Evolutionary conservation across 768 basidiomycete species (phyloP).

Genomic region (Boletus insuetus): DNA sequence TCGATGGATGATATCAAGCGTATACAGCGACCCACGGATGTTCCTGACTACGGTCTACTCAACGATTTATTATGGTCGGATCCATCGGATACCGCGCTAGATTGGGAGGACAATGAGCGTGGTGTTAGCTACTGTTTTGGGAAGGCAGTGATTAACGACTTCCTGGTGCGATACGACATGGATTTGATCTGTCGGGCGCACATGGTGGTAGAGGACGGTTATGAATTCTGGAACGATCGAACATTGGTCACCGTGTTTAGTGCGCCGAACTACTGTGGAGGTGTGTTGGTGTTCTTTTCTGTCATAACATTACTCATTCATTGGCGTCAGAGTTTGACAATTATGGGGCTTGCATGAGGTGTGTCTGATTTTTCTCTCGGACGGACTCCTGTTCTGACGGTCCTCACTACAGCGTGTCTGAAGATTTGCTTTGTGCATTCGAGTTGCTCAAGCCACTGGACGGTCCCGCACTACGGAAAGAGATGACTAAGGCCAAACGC

Average conservation of each 20-base stretch:
- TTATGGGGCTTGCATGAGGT: slow-evolving; percentile 96
- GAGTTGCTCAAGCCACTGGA: slow-evolving; percentile 96
- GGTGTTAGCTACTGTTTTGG: slow-evolving; percentile 99
- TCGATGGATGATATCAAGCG: slow-evolving; percentile 99
- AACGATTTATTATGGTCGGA: slow-evolving; percentile 99
- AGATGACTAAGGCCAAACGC: slow-evolving; percentile 98
- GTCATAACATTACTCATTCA: slow-evolving; percentile 16
- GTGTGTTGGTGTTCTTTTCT: slow-evolving; percentile 47
- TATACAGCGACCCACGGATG: slow-evolving; percentile 96
- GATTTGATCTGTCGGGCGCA: slow-evolving; percentile 99
- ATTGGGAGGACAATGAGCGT: slow-evolving; percentile 99
- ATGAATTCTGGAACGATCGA: slow-evolving; percentile 99
- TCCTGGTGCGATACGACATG: slow-evolving; percentile 94
- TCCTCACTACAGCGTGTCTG: slow-evolving; percentile 68
- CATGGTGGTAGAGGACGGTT: slow-evolving; percentile 99
- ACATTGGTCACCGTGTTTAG: slow-evolving; percentile 98
- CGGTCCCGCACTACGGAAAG: slow-evolving; percentile 90
- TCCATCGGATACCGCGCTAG: slow-evolving; percentile 93
- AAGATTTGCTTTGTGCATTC: slow-evolving; percentile 96
- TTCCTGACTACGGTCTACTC: slow-evolving; percentile 95
- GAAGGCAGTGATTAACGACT: slow-evolving; percentile 95
- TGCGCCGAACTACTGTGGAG: slow-evolving; percentile 95
- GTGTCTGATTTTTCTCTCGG: slow-evolving; percentile 12
- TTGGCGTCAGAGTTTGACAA: slow-evolving; percentile 78
- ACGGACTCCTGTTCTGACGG: slow-evolving; percentile 9